These are phyloP conservation scores for Angophora floribunda DNA, from an alignment of 345 rosid species.

Conservation along the genomic window DNA sequence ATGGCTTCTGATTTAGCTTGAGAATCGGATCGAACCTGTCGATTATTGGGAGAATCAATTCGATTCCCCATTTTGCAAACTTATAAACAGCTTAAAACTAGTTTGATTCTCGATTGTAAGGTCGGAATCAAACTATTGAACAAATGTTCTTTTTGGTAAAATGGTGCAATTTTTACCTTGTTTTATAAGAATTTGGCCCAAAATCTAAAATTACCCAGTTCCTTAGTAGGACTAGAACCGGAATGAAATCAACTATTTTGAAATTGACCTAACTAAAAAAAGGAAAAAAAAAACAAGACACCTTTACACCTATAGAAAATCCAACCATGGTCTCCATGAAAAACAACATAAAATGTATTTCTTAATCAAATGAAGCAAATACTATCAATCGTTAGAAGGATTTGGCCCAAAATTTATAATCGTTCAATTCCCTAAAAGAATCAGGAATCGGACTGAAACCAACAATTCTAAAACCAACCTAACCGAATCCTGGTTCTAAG, in stretches of 20 bases:
- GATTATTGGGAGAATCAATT: neutral
- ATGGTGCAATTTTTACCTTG: neutral
- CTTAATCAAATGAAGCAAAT: no score
- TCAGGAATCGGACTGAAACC: fast-evolving
- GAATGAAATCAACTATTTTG: fast-evolving
- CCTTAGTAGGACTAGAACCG: neutral
- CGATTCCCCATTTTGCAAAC: fast-evolving
- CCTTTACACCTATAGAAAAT: no score
- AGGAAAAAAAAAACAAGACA: no score
- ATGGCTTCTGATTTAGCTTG: fast-evolving
- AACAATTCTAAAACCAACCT: no score
- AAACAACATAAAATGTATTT: no score
- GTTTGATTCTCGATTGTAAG: neutral
- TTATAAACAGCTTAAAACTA: fast-evolving
- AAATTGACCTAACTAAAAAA: no score
- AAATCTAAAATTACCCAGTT: fast-evolving
- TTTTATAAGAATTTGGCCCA: neutral
- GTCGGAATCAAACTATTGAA: neutral
- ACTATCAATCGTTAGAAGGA: neutral
- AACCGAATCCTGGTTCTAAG: no score
- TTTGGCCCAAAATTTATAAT: neutral
- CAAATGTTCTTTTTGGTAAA: neutral
- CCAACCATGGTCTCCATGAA: no score
- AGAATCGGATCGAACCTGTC: neutral
- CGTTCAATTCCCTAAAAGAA: fast-evolving